Conservation (phyloP, 2,329 filamentous ascomycete species). For the Ustulina deusta region DNA sequence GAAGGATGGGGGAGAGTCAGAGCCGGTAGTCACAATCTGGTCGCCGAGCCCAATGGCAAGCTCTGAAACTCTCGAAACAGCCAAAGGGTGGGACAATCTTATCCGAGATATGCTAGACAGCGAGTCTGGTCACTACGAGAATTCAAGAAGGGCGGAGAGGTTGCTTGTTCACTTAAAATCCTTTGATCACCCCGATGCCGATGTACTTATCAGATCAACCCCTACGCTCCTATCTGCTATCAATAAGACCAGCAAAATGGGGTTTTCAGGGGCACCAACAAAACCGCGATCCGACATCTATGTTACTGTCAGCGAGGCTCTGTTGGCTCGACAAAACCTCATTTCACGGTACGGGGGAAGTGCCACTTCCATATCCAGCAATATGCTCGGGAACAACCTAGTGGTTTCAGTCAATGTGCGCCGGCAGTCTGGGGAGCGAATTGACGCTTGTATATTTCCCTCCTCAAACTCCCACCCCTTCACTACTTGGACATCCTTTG, state of each 20-base stretch:
- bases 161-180: conserved; percentile 83
- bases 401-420: conserved; percentile 92
- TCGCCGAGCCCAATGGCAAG: conserved; percentile 67
- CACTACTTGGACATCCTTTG: conserved; percentile 90
- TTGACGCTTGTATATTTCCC: conserved; percentile 88
- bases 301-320: conserved; percentile 82
- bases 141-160: conserved; percentile 77
- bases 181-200: conserved; percentile 82
- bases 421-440: conserved; percentile 78
- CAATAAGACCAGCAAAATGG: conserved; percentile 85
- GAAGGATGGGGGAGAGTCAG: conserved; percentile 76
- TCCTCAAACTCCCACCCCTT: conserved; percentile 83
- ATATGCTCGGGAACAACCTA: conserved; percentile 76
- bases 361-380: conserved; percentile 75
- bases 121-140: conserved; percentile 78
- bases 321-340: conserved; percentile 80
- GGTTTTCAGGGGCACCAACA: conserved; percentile 91
- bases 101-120: conserved; percentile 80
- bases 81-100: conserved; percentile 78
- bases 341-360: conserved; percentile 78
- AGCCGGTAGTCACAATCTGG: conserved; percentile 84
- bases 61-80: conserved; percentile 68
- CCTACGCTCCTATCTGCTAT: conserved; percentile 89
- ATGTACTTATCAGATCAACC: conserved; percentile 83
- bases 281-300: conserved; percentile 95